Conservation (phyloP, 345 rosid species). For the Citrus medica region DNA sequence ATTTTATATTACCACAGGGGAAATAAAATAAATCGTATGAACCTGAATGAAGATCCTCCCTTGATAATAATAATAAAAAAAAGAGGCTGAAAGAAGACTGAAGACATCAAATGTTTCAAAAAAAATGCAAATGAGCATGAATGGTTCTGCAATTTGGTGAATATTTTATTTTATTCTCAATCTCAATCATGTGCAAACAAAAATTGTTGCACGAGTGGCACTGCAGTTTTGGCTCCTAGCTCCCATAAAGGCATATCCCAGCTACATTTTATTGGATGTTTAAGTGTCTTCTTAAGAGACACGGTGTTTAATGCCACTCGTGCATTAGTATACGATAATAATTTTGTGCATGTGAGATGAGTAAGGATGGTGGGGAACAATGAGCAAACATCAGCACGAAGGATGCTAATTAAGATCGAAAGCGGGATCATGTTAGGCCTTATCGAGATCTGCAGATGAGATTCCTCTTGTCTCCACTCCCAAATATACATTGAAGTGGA, state of each 20-base stretch:
- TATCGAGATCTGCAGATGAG: slow-evolving; percentile 1
- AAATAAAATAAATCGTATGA: no score
- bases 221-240: not conserved
- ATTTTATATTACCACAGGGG: no score
- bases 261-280: not conserved
- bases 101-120: no score
- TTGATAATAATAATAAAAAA: no score
- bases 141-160: no score
- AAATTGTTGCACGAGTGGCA: slow-evolving; percentile 2
- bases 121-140: no score
- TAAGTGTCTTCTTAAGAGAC: not conserved
- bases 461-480: slow-evolving; percentile 10
- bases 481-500: slow-evolving; percentile 1
- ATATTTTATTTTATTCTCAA: not conserved
- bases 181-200: not conserved
- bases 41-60: no score
- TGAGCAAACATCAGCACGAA: not conserved
- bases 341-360: not conserved
- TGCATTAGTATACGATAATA: not conserved
- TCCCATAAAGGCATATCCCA: not conserved
- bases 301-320: not conserved
- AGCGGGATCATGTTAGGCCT: not conserved
- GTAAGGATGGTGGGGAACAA: slow-evolving; percentile 9
- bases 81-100: no score
- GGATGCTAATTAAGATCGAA: not conserved